Conservation (phyloP, 441 rosid genomes). For the Rhodomyrtus psidioides region DNA sequence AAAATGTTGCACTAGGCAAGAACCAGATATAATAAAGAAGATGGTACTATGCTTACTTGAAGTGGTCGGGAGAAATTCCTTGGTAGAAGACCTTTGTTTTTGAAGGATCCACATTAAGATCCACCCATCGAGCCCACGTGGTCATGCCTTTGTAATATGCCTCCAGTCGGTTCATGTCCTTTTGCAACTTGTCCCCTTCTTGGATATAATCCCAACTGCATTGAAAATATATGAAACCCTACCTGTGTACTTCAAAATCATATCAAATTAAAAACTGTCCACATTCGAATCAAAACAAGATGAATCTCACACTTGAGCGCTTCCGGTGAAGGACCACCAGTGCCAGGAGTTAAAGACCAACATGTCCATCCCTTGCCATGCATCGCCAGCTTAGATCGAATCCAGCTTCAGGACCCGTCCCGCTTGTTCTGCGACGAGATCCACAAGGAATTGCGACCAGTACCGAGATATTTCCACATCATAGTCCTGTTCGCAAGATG, state of each 20-base stretch:
- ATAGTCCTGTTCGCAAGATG: slow-evolving; percentile 1
- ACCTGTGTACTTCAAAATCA: neutral
- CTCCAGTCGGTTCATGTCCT: slow-evolving; percentile 1
- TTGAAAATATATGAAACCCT: neutral
- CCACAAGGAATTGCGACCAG: neutral
- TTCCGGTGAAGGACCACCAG: neutral
- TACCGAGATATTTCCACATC: neutral
- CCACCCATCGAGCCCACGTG: neutral
- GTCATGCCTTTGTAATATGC: neutral
- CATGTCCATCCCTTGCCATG: neutral
- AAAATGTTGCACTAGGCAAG: neutral
- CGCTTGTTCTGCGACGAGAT: neutral
- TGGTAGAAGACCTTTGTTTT: neutral
- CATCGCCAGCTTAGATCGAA: neutral
- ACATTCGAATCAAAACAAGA: neutral
- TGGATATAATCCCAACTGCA: slow-evolving; percentile 5
- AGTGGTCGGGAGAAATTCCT: neutral
- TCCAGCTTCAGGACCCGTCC: slow-evolving; percentile 1
- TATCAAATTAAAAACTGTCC: neutral
- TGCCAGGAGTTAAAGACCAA: slow-evolving; percentile 2
- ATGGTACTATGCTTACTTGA: neutral
- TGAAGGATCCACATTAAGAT: neutral
- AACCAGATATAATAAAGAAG: neutral
- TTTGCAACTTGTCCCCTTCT: neutral
- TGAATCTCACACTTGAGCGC: neutral